Evolutionary conservation across 805 yeast species (phyloP), one percentile per base, ranked within the genome.

Genomic region (Candida silvicultrix): DNA sequence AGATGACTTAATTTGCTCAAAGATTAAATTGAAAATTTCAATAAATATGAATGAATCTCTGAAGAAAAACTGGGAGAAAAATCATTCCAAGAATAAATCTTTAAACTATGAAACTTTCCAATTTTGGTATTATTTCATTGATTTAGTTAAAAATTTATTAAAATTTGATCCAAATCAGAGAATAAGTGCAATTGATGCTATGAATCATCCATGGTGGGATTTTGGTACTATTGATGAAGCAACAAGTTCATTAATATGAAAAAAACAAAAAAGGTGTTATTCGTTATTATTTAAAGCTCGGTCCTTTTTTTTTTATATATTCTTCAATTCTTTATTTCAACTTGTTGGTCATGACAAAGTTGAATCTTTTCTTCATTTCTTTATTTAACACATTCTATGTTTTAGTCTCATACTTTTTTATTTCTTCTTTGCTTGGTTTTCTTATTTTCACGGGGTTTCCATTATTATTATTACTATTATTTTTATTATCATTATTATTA

Each of bases 111-210:
- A 84, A 39, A 78, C 81, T 46, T 84, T 84, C 60, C 73, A 78
- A 40, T 89, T 89, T 64, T 90, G 97, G 97, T 85, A 78, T 70
- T 77, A 76, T 65, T 89, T 89, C 62, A 67, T 74, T 43, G 95
- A 88, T 62, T 69, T 88, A 54, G 68, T 86, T 51, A 76, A 74
- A 49, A 75, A 74, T 53, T 71, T 87, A 57, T 77, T 88, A 50
- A 80, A 75, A 25, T 83, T 82, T 55, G 88, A 87, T 58, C 95
- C 96, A 1, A 60, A 71, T 2, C 73, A 81, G 57, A 70, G 96
- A 53, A 79, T 85, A 44, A 78, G 87, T 2, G 95, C 92, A 5
- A 76, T 74, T 48, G 83, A 84, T 51, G 94, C 95, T 0, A 70
- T 88, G 53, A 72, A 74, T 48, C 96, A 88, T 63, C 89, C 87